Base-by-base conservation (phyloP, 768 basidiomycete genomes). In the Pulveroboletus sp. region DNA sequence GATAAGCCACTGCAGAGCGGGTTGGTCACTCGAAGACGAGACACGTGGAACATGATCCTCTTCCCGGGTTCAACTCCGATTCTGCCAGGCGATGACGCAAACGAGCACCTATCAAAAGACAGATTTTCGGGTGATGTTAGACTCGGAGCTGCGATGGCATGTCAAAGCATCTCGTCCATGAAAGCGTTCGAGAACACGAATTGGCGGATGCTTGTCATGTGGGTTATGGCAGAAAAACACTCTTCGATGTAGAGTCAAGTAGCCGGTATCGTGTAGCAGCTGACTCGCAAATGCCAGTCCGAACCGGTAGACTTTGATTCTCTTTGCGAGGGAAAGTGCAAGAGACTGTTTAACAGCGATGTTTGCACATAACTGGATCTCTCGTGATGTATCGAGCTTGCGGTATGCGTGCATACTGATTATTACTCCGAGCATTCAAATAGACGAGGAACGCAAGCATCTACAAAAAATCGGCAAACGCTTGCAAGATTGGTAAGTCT, bases 401-500 rank as follows among this genome's bases (percentile, higher is more conserved):
- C n/a, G n/a, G 41, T 35, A 19, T 6, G 13, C 5, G 19, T n/a
- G n/a, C n/a, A n/a, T n/a, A n/a, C n/a, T n/a, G n/a, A n/a, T n/a
- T n/a, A n/a, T n/a, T n/a, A 50, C 5, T 52, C 33, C 16, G 77
- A 16, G 5, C 55, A 57, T 23, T 68, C 61, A 52, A 74, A 78
- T 6, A 76, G 57, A 21, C 71, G 71, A 0, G 75, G 71, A 11
- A 73, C 54, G n/a, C 67, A 61, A 2, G 68, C 20, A 7, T 68
- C 66, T 42, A 64, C 69, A 42, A 79, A 78, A 50, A 73, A 69
- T 13, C 68, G 68, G 51, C 77, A 79, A 33, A 74, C 72, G 29
- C 61, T 60, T 6, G 72, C 70, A 24, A 79, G 65, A 16, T 51
- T 58, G 27, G 52, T 50, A 29, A 60, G 50, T 14, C 17, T 50